Conservation (phyloP, 305 asterid genomes). For the Rubia tinctorum region DNA sequence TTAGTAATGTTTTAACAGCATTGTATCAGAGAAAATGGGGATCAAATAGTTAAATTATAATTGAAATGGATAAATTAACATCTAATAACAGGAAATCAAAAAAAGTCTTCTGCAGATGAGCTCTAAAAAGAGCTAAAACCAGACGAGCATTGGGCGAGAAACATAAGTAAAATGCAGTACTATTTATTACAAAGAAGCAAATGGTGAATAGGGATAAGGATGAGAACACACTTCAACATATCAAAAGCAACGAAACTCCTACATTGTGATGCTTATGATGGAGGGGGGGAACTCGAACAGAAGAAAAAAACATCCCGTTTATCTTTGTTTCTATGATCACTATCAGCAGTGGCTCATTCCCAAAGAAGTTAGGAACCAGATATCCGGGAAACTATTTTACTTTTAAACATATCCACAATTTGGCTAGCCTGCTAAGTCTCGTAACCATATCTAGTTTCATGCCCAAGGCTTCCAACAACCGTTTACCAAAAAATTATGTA, state of each 20-base stretch:
- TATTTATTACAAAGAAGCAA: background rate
- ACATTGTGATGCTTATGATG: background rate
- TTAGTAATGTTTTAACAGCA: background rate
- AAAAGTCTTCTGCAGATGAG: background rate
- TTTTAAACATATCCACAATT: background rate
- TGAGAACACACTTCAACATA: background rate
- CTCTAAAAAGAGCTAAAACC: background rate
- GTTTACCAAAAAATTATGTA: background rate
- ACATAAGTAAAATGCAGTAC: background rate
- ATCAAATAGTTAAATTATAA: background rate
- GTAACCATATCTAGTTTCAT: background rate
- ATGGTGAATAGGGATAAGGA: background rate
- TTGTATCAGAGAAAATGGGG: background rate
- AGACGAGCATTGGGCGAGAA: background rate
- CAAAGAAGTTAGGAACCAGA: background rate
- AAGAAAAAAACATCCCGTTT: constrained; percentile 4
- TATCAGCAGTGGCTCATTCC: background rate
- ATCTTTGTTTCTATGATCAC: background rate
- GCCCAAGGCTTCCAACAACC: background rate
- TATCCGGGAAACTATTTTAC: background rate
- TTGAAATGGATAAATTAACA: background rate
- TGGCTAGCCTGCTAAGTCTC: background rate
- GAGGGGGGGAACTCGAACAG: background rate
- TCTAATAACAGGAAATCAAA: background rate
- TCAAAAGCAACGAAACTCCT: background rate